Percentiles rank a stretch among this genome's conserved stretches.
Conservation (phyloP, 345 rosid genomes). For the Laguncularia racemosa region DNA sequence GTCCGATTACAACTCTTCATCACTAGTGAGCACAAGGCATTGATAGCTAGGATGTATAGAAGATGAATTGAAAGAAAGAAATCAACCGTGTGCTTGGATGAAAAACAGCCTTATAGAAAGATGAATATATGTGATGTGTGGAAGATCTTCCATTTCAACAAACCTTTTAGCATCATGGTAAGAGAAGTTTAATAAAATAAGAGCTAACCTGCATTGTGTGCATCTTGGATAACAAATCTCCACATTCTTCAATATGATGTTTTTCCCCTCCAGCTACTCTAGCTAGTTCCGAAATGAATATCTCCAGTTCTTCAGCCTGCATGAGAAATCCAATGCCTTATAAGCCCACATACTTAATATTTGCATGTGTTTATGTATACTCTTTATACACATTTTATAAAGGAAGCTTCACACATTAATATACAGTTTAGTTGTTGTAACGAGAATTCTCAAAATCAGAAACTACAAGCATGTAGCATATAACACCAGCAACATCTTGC, state of each 20-base stretch:
- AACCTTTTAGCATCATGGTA: neutral
- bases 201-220: constrained; percentile 48
- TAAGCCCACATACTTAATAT: neutral
- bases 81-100: too few species aligned
- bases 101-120: too few species aligned
- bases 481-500: too few species aligned
- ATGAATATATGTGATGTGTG: too few species aligned
- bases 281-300: constrained; percentile 59
- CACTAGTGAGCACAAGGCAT: too few species aligned
- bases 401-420: too few species aligned
- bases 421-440: too few species aligned
- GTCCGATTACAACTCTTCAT: too few species aligned
- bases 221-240: constrained; percentile 37
- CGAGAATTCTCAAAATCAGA: neutral
- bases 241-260: constrained; percentile 58
- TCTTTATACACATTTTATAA: too few species aligned
- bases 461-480: neutral
- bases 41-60: too few species aligned
- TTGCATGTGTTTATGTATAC: too few species aligned
- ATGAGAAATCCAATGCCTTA: neutral
- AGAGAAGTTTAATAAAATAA: neutral
- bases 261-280: constrained; percentile 55
- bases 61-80: too few species aligned
- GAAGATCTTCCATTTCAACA: neutral
- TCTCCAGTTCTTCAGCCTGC: constrained; percentile 72